Evolutionary conservation across 352 stramenopile species (phyloP), one percentile per base, ranked within the genome.

Genomic region (Phytophthora crassamura): DNA sequence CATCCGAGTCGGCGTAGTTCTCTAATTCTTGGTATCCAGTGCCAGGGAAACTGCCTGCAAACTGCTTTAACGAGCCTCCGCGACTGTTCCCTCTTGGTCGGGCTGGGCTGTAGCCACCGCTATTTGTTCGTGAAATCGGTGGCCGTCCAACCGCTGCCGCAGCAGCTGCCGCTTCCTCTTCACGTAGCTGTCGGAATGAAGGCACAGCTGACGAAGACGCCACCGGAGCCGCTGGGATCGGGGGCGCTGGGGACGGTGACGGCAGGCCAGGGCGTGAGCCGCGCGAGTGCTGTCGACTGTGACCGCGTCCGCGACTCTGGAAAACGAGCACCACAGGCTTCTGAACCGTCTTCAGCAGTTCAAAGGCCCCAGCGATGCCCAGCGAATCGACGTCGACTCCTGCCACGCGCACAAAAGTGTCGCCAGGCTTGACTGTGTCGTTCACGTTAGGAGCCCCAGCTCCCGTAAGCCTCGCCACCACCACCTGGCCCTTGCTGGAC

Each of bases 301-400:
- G 64, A 30, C 43, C 45, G 40, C 67, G 70, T 40, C 62, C 60
- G 28, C 54, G 73, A 49, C 61, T 53, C 66, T 93, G 78, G 62
- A 95, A 95, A 0, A 94, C 83, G 2, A 95, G 72, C 3, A 91
- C 71, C 2, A 93, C 88, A 2, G 88, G 88, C 43, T 95, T 95
- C 48, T 88, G 76, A 6, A 94, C 86, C 0, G 69, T 89, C 61
- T 89, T 84, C 22, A 95, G 72, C 49, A 93, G 56, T 64, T 95
- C 86, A 60, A 91, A 93, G 1, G 86, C 84, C 2, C 83, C 88
- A 14, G 72, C 74, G 59, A 95, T 89, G 10, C 88, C 88, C 11
- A 92, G 64, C 5, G 75, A 72, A 20, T 84, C 81, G 25, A 93
- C 84, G 16, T 93, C 84, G 1, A 91, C 74, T 6, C 86, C 84